A percentile compares a stretch with the other conserved stretches of the same genome.
Evolutionary conservation across 768 basidiomycete species (phyloP).

Genomic region (Tricholoma matsutake): DNA sequence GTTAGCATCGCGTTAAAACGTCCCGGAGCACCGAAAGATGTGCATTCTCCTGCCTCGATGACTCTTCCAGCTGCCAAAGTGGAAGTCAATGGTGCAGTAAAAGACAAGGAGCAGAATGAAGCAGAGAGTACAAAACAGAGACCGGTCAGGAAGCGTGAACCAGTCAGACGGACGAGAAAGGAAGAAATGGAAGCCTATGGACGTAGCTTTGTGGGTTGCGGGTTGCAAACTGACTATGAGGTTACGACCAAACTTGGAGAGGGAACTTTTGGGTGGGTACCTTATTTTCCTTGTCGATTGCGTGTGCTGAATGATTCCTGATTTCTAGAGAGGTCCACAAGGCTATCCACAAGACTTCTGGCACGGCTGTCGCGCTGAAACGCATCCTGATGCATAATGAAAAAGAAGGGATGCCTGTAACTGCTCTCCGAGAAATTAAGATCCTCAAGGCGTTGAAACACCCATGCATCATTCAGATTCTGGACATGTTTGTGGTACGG

Average conservation of each 20-base stretch:
- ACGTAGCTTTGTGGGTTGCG: constrained; percentile 64
- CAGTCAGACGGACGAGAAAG: constrained; percentile 50
- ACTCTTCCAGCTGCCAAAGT: constrained; percentile 17
- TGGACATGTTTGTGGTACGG: constrained; percentile 89
- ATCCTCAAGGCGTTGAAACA: constrained; percentile 90
- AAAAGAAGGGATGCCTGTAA: constrained; percentile 96
- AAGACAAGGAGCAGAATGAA: constrained; percentile 20
- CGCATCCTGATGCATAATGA: constrained; percentile 96
- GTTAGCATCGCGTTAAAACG: constrained; percentile 46
- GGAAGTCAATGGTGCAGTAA: constrained; percentile 7
- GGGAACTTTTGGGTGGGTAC: constrained; percentile 90
- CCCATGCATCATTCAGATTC: constrained; percentile 77
- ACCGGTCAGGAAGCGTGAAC: constrained; percentile 36
- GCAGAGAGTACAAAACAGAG: constrained; percentile 23
- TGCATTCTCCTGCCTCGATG: constrained; percentile 44
- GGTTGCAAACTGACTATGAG: constrained; percentile 72
- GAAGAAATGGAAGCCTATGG: constrained; percentile 71
- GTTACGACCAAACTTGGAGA: constrained; percentile 88
- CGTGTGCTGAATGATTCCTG: constrained; percentile 5
- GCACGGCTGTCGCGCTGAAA: constrained; percentile 79
- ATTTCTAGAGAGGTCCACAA: constrained; percentile 82
- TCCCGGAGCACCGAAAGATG: constrained; percentile 43
- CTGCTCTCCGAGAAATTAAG: constrained; percentile 95
- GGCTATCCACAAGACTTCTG: constrained; percentile 63
- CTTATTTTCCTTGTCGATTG: background rate